Base-by-base conservation (phyloP, 306 rosid genomes). In the Cicer judaicum region DNA sequence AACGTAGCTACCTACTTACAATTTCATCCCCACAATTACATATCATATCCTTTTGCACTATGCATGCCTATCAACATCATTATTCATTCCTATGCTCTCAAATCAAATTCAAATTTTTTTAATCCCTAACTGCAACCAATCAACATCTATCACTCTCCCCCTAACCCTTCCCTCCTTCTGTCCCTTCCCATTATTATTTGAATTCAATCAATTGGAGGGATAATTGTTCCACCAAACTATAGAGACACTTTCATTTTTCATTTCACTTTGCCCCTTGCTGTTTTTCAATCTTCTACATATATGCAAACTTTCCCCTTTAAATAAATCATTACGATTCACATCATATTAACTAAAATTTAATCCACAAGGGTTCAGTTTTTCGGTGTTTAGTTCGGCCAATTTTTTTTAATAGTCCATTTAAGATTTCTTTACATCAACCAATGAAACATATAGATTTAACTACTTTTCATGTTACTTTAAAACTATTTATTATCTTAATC, bases 31-130 rank as follows among this genome's bases (percentile, higher is more conserved):
- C 55, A 61, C 54, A 50, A 29, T 21, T n/a, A n/a, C n/a, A n/a
- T n/a, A n/a, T n/a, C 57, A 54, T 44, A 75, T 52, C 77, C 38
- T 54, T 13, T 47, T 41, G 16, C 54, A 14, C 48, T 7, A n/a
- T 12, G 21, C 39, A n/a, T 12, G 21, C 21, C 16, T 40, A 67
- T 44, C 63, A 57, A 52, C 57, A 47, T 60, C 75, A 21, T 21
- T 18, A 18, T 21, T 21, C 24, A 16, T 24, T 36, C 19, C 0
- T 40, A 60, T 14, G 39, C 38, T 54, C 40, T 75, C 53, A 73
- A 77, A 77, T 47, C 62, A 74, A 70, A 34, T 47, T 62, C 65
- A 61, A 43, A 52, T 38, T 6, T 8, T 50, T 50, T 50, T 5
- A 50, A 50, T 2, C 9, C 39, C 71, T 13, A 62, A 57, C 38